Base-by-base conservation (phyloP, 1,139 yeast species). In the Geotrichum siamense region DNA sequence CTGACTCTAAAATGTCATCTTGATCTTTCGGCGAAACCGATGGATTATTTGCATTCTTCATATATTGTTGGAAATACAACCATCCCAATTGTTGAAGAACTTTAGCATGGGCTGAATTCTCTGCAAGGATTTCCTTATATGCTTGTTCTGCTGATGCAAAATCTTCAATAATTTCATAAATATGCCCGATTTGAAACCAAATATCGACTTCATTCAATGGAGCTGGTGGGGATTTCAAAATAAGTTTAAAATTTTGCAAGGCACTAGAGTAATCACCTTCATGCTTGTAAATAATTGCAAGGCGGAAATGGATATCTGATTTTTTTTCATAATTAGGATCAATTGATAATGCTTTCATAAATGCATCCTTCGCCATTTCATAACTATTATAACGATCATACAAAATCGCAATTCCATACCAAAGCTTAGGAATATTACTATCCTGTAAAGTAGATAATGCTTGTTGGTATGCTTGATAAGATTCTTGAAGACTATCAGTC, bases 321-420 rank as follows among this genome's bases (percentile, higher is more conserved):
- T 95, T 91, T 68, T 91, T 91, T 58, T 91, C 97, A 55, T 91
- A 91, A 60, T 85, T 81, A 34, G 96, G 95, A 64, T 93, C 97
- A 70, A 91, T 76, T 59, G 89, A 96, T 62, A 91, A 71, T 12
- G 91, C 98, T 55, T 95, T 78, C 31, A 91, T 93, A 67, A 91
- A 91, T 3, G 98, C 97, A 63, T 91, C 98, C 63, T 91, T 97
- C 3, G 98, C 98, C 58, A 89, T 89, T 64, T 91, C 97, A 55
- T 89, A 70, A 9, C 95, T 84, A n/a, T 97, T 97, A 63, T 91
- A 91, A 43, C 98, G 73, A 63, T 91, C 98, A 64, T 91, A 91
- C 50, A 91, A 71, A 50, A 91, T 91, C 32, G 97, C 98, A 55
- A 91, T 91, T 0, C 98, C 98, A 63, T 91, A 96, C 97, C 98